Evolutionary conservation across 441 rosid genomes (phyloP), one percentile per base, ranked within the genome.

Genomic region (Croton laevigatus): DNA sequence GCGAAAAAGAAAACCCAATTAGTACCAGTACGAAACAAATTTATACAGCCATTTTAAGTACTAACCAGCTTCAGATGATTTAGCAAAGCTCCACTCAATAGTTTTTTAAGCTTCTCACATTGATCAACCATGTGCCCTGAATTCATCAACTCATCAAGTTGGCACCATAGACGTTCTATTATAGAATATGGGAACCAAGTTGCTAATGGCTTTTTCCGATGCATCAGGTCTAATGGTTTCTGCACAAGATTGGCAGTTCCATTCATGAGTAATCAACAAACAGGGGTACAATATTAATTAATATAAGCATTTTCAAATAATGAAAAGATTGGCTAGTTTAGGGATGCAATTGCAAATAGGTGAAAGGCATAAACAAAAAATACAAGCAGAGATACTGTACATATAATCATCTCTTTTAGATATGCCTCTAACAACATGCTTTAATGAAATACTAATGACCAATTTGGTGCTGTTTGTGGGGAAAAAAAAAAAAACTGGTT

Each of bases 171-270:
- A 12, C 83, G 81, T 73, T 96, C 97, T 48, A 90, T 76, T 38
- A 85, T 75, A 52, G 93, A 82, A 77, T 93, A 96, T 6, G 98
- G 98, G 72, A 96, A 93, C 97, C 98, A 91, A 36, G 78, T 86
- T 19, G 94, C 87, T 58, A 84, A 86, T 23, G 93, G 91, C 71
- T 80, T 86, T 79, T 96, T 93, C 77, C 96, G 83, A 62, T 88
- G 85, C 54, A 89, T 66, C 68, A 95, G 79, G 69, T 89, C 86
- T 27, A 86, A 81, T 19, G 98, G 93, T 80, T 88, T 91, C 98
- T 96, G 94, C 75, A 78, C 34, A 75, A 60, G 42, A 67, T 74
- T 71, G 66, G 74, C 19, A 42, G 65, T 5, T 52, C 14, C 62
- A 59, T 73, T 71, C n/a, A 69, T 65, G 9, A 60, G 76, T 42